Conservation (phyloP, 371 early-diverging fungal species). For the Mucor velutinosus region DNA sequence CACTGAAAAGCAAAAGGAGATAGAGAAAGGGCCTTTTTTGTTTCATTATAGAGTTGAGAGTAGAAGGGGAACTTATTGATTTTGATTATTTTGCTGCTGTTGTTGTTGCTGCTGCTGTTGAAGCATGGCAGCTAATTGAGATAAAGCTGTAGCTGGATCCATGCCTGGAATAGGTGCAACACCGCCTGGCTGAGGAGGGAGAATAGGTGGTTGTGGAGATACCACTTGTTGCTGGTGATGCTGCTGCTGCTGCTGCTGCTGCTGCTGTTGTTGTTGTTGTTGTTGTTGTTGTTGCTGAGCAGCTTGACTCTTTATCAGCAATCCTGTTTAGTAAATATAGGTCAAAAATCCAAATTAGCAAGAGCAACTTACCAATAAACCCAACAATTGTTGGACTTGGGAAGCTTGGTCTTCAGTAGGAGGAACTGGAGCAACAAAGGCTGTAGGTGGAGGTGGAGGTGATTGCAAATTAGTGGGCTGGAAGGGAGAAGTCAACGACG, state of each 20-base stretch:
- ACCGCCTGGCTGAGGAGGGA: neutral
- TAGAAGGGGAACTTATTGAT: neutral
- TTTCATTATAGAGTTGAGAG: neutral
- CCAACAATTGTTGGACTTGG: conserved; percentile 30
- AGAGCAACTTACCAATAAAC: conserved; percentile 25
- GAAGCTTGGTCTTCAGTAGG: conserved; percentile 24
- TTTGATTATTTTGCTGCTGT: conserved; percentile 18
- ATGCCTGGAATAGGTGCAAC: conserved; percentile 33
- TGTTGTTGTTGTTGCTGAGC: conserved; percentile 25
- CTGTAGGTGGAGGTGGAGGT: conserved; percentile 4
- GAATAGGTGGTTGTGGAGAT: conserved; percentile 5
- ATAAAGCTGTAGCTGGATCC: conserved; percentile 31
- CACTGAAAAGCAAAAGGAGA: neutral
- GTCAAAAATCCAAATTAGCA: no score
- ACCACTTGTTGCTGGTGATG: conserved; percentile 10
- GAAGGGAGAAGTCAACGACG: conserved; percentile 1
- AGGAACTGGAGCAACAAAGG: conserved; percentile 18
- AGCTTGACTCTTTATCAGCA: conserved; percentile 22
- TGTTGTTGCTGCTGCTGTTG: conserved; percentile 27
- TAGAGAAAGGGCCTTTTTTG: neutral
- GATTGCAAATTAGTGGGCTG: conserved; percentile 9
- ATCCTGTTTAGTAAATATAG: no score
- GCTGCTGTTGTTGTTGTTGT: conserved; percentile 19
- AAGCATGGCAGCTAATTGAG: conserved; percentile 24
- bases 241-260: conserved; percentile 8